Conservation (phyloP, 1,284 basidiomycete genomes). For the Thecaphora thlaspeos region DNA sequence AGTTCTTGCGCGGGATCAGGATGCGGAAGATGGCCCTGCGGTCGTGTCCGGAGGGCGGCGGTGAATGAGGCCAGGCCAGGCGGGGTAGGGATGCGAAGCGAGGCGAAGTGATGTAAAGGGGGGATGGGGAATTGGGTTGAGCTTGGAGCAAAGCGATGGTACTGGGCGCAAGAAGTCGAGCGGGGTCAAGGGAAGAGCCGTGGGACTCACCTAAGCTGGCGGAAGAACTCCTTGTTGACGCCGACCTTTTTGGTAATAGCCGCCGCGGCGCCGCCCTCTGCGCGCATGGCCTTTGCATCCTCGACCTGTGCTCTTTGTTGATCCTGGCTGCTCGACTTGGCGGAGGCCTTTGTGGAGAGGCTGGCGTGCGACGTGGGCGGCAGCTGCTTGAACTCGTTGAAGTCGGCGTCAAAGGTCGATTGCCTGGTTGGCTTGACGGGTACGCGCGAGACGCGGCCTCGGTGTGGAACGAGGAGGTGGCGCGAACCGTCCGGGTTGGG, state of each 20-base stretch:
- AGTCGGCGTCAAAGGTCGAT: slow-evolving; percentile 55
- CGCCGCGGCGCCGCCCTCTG: slow-evolving; percentile 46
- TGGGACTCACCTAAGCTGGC: slow-evolving; percentile 59
- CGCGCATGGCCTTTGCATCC: slow-evolving; percentile 44
- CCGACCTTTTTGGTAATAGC: slow-evolving; percentile 55
- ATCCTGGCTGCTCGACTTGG: slow-evolving; percentile 22
- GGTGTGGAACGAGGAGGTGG: slow-evolving; percentile 50
- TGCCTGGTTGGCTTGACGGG: slow-evolving; percentile 56
- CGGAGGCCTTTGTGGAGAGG: slow-evolving; percentile 13
- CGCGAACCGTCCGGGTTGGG: slow-evolving; percentile 41
- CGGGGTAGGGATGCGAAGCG: too few species aligned
- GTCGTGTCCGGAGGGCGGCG: too few species aligned
- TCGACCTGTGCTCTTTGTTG: slow-evolving; percentile 23
- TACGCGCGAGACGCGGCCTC: slow-evolving; percentile 54
- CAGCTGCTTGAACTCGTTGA: slow-evolving; percentile 38
- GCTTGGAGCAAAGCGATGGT: too few species aligned
- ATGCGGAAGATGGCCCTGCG: slow-evolving; percentile 53
- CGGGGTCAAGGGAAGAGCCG: too few species aligned
- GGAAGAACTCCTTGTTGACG: slow-evolving; percentile 75
- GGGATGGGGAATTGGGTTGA: too few species aligned
- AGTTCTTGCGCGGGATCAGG: slow-evolving; percentile 42
- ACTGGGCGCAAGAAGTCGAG: too few species aligned
- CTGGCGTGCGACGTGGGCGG: slow-evolving; percentile 39
- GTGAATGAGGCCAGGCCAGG: too few species aligned
- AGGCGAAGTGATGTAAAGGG: too few species aligned